Evolutionary conservation across 2,329 filamentous ascomycete species (phyloP).

Genomic region (Sclerotinia sclerotiorum): DNA sequence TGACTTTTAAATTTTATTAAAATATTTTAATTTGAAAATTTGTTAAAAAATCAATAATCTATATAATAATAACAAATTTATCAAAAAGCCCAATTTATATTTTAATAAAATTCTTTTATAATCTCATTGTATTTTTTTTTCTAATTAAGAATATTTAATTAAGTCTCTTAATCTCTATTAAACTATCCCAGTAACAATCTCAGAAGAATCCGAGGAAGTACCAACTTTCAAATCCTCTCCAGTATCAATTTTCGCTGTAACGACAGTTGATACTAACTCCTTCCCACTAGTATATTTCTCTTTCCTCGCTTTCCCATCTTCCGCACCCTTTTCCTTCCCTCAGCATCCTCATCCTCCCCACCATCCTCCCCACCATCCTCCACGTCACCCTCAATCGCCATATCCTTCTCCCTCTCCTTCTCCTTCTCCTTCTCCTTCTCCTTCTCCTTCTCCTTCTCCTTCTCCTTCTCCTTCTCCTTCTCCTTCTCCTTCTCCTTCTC

Average conservation of each 20-base stretch:
- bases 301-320: background rate
- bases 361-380: slow-evolving; percentile 31
- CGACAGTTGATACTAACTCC: background rate
- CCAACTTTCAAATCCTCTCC: background rate
- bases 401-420: slow-evolving; percentile 4
- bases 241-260: background rate
- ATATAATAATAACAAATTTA: too few species aligned
- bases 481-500: too few species aligned
- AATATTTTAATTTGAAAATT: too few species aligned
- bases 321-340: slow-evolving; percentile 22
- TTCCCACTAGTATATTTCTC: too few species aligned
- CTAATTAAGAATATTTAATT: too few species aligned
- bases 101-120: too few species aligned
- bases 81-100: too few species aligned
- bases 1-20: too few species aligned
- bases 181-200: background rate
- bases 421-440: too few species aligned
- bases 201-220: background rate
- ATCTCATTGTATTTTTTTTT: background rate
- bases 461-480: too few species aligned
- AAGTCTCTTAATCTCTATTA: background rate
- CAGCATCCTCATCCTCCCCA: slow-evolving; percentile 29
- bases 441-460: too few species aligned
- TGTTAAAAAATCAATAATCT: too few species aligned
- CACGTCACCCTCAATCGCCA: slow-evolving; percentile 30